phyloP scores from a whole-genome alignment of 768 basidiomycete species.

The Suillus plorans region DNA sequence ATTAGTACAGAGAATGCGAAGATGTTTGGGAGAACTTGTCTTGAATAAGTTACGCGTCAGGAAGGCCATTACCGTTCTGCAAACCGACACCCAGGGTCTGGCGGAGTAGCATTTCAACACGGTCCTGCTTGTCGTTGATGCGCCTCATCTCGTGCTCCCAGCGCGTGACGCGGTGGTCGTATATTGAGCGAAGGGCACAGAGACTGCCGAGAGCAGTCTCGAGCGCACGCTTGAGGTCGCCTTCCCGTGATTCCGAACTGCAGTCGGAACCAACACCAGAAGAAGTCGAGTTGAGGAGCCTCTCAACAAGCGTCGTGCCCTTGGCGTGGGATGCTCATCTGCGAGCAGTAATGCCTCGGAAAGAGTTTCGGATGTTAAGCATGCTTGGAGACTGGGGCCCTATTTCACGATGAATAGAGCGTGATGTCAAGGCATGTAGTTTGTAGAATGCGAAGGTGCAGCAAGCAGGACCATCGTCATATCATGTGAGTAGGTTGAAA shows the following conservation, averaged over 20 bases:
- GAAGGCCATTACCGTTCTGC: conserved; percentile 19
- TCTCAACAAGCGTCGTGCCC: conserved; percentile 46
- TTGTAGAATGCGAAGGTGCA: conserved; percentile 70
- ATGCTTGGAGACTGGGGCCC: conserved; percentile 49
- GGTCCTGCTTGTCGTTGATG: conserved; percentile 64
- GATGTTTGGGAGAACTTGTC: too few relatives aligned
- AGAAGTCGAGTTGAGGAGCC: conserved; percentile 39
- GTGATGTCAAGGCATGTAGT: conserved; percentile 61
- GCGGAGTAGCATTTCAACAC: conserved; percentile 61
- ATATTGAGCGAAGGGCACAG: conserved; percentile 59
- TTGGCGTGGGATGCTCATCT: conserved; percentile 48
- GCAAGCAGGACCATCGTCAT: conserved; percentile 74
- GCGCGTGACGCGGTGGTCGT: conserved; percentile 65
- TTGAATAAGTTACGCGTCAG: neutral
- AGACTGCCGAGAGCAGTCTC: conserved; percentile 69
- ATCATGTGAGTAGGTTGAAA: too few relatives aligned
- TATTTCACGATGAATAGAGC: conserved; percentile 63
- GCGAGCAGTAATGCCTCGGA: conserved; percentile 58
- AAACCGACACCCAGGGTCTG: conserved; percentile 58
- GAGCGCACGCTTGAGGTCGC: conserved; percentile 66
- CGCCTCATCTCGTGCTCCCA: conserved; percentile 71
- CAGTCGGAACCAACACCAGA: conserved; percentile 58
- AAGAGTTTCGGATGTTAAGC: conserved; percentile 52
- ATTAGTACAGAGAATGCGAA: too few relatives aligned
- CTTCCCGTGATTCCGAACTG: conserved; percentile 53